A percentile compares a stretch with the other conserved stretches of the same genome.
Conservation (phyloP, 2,329 filamentous ascomycete genomes). For the Calcarisporium arbuscula region DNA sequence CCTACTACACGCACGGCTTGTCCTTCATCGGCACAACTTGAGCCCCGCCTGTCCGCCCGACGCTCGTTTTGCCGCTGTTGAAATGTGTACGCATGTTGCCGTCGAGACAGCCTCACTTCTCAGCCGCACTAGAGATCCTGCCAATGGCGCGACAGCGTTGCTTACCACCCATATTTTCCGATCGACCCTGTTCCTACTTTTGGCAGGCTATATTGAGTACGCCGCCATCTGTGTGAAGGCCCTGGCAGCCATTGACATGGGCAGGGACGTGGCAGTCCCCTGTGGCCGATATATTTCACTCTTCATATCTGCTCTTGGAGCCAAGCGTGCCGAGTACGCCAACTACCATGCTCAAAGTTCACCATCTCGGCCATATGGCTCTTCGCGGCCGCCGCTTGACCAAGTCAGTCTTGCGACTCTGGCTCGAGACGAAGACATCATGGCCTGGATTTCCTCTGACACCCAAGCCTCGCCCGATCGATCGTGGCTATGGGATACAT, state of each 20-base stretch:
- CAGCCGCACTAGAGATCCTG: slow-evolving; percentile 56
- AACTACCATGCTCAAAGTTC: slow-evolving; percentile 28
- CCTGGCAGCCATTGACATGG: slow-evolving; percentile 62
- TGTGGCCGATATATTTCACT: slow-evolving; percentile 80
- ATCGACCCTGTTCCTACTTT: slow-evolving; percentile 71
- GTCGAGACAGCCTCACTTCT: slow-evolving; percentile 75
- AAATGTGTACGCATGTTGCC: slow-evolving; percentile 67
- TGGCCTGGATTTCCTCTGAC: slow-evolving; percentile 82
- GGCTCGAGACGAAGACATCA: slow-evolving; percentile 71
- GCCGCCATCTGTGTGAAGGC: slow-evolving; percentile 69
- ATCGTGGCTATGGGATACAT: slow-evolving; percentile 75
- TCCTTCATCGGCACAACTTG: slow-evolving; percentile 85
- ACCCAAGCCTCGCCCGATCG: slow-evolving; percentile 72
- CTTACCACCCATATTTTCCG: slow-evolving; percentile 83
- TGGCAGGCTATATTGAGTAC: slow-evolving; percentile 65
- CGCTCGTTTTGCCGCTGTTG: slow-evolving; percentile 64
- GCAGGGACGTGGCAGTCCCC: slow-evolving; percentile 64
- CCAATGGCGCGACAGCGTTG: slow-evolving; percentile 64
- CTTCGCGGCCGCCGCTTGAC: slow-evolving; percentile 22
- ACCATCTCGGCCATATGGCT: slow-evolving; percentile 24
- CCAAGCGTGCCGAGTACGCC: slow-evolving; percentile 42
- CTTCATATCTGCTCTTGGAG: slow-evolving; percentile 64
- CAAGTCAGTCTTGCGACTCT: slow-evolving; percentile 25
- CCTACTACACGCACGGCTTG: slow-evolving; percentile 75
- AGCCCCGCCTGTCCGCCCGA: slow-evolving; percentile 61